Evolutionary conservation across 176 grass and related monocot species (phyloP), one percentile per base, ranked within the genome.

Genomic region (Rhipidocladum racemiflorum): DNA sequence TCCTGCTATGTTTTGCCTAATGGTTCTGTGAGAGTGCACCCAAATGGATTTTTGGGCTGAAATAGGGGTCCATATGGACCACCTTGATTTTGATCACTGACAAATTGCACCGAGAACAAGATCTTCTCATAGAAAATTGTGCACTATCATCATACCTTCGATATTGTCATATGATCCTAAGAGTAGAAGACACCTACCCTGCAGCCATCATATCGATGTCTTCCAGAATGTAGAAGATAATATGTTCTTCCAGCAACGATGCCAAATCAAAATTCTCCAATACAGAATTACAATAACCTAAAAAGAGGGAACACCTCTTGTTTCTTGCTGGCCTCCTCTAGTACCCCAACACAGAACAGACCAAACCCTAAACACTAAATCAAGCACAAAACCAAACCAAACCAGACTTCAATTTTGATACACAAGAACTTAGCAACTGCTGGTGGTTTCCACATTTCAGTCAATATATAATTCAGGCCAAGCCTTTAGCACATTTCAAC

Each of bases 281-380:
- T 78, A 65, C 72, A 72, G 45, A 65, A 72, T 34, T 81, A 81
- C 45, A 85, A 81, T 56, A 70, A 2, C 39, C 61, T 83, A 85
- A 85, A 45, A 72, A 40, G 56, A 85, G 68, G 23, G 14, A 61
- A 25, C 32, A 38, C 64, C 5, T 82, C 17, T 15, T 83, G 66
- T 73, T 81, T 57, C 72, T 73, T 86, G 65, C 65, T 60, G 35
- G 77, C 11, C 44, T 46, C 77, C 77, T 23, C 65, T 66, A 78
- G 65, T 78, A 78, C 9, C 78, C 72, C 73, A 83, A 42, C 51
- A 68, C 79, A 83, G 50, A 66, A 91, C 23, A 81, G 44, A 56
- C 70, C 77, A 80, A 81, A 81, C 28, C 80, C 76, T 74, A 75
- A 91, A 77, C 48, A 81, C 56, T 77, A 74, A 10, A 79, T 62